Conservation (phyloP, 169 alveolate species). For the Cryptosporidium muris region DNA sequence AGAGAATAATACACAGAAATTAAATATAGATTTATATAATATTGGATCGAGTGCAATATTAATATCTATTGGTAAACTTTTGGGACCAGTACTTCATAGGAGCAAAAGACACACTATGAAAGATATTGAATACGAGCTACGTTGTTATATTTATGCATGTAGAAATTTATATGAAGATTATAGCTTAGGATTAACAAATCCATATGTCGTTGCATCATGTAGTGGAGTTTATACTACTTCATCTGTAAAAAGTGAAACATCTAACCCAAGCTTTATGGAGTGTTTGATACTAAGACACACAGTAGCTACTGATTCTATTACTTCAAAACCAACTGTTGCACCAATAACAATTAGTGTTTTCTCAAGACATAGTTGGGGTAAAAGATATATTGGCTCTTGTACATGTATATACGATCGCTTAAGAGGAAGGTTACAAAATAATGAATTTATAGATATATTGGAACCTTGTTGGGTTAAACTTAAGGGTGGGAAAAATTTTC, state of each 20-base stretch:
- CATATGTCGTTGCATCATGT: constrained; percentile 81
- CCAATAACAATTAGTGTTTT: constrained; percentile 75
- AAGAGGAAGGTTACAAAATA: constrained; percentile 65
- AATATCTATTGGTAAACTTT: constrained; percentile 33
- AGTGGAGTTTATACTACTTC: constrained; percentile 81
- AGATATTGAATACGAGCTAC: constrained; percentile 81
- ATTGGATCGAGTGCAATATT: constrained; percentile 59
- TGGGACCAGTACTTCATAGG: constrained; percentile 28
- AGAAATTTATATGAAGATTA: constrained; percentile 78
- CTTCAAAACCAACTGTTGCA: constrained; percentile 77
- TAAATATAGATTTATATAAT: constrained; percentile 43
- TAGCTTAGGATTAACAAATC: constrained; percentile 79
- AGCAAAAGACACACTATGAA: constrained; percentile 64
- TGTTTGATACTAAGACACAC: constrained; percentile 77
- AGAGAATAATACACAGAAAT: constrained; percentile 16
- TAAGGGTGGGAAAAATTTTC: constrained; percentile 79
- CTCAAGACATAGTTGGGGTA: constrained; percentile 77
- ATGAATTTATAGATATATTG: background rate
- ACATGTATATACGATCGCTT: constrained; percentile 78
- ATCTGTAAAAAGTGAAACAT: constrained; percentile 75
- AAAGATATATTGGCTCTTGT: constrained; percentile 76
- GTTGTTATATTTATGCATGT: constrained; percentile 86
- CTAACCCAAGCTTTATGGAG: constrained; percentile 83
- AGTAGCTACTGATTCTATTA: constrained; percentile 74
- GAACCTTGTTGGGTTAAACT: constrained; percentile 87